Base-by-base conservation (phyloP, 2,329 filamentous ascomycete genomes). In the Paramyrothecium sp. region DNA sequence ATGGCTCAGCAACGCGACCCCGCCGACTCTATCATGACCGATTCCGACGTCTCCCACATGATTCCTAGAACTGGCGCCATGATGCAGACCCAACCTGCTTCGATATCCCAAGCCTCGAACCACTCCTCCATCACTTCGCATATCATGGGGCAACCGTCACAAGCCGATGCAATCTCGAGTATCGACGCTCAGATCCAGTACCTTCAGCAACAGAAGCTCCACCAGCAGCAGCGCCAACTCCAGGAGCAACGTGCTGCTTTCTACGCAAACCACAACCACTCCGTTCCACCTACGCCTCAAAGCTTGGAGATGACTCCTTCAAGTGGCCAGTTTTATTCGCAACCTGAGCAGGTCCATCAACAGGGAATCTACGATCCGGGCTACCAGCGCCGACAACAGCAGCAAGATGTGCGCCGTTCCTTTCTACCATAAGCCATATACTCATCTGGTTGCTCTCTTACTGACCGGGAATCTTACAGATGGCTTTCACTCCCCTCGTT, bases 401-500 rank as follows among this genome's bases (percentile, higher is more conserved):
- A 90, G 65, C 83, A 88, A 72, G 89, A 88, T 70, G 83, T 84
- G 71, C 68, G 82, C 75, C 49, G 23, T 54, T 20, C 30, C 50
- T 30, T 12, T n/a, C 19, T 12, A 4, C 26, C 7, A n/a, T 38
- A 26, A 17, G 4, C 34, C 16, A 46, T 50, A 33, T 52, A 21
- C 13, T 20, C 30, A 33, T 34, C 48, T 34, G 2, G 13, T 23
- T 33, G 23, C 30, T 48, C 22, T 52, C 21, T 22, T 17, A 12
- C 33, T 30, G 10, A 30, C 26, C 41, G 10, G 5, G 4, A 30
- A 4, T 30, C 5, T 30, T 10, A 30, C 26, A 89, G 85, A 86
- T 91, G 83, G 80, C 87, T 11, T 93, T 93, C 68, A 94, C 90
- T 2, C 91, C 91, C 1, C 81, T 94, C 30, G 90, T 91, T 12